phyloP scores from a whole-genome alignment of 805 yeast genomes.

The Suhomyces xylopsoci region DNA sequence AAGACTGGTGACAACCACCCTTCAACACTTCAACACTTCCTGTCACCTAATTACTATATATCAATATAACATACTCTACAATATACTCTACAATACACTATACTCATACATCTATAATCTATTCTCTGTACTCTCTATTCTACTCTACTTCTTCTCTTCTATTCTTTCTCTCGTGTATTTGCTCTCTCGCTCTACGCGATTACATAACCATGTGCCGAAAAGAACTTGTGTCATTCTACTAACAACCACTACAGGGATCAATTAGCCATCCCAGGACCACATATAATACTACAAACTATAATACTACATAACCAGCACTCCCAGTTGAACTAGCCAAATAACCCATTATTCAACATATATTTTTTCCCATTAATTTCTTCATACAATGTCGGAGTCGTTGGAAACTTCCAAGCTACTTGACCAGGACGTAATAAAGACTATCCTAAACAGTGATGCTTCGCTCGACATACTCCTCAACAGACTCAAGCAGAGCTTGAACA shows the following conservation, averaged over 20 bases:
- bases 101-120: too few species aligned
- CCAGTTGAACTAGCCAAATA: too few species aligned
- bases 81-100: too few species aligned
- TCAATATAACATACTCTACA: too few species aligned
- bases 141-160: too few species aligned
- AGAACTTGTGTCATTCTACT: neutral
- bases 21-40: too few species aligned
- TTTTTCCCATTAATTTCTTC: too few species aligned
- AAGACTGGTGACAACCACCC: too few species aligned
- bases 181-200: neutral
- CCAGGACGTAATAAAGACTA: constrained; percentile 48
- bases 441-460: constrained; percentile 70
- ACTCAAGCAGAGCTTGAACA: constrained; percentile 72
- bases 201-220: neutral
- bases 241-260: neutral
- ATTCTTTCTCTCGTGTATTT: neutral
- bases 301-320: neutral
- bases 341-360: too few species aligned
- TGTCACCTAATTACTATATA: too few species aligned
- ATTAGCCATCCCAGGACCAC: neutral
- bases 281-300: neutral
- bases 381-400: neutral
- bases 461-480: constrained; percentile 69
- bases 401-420: constrained; percentile 18
- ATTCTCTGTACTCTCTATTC: too few species aligned